Conservation (phyloP, 1,139 yeast species). For the Kurtzmaniella quercitrusa region DNA sequence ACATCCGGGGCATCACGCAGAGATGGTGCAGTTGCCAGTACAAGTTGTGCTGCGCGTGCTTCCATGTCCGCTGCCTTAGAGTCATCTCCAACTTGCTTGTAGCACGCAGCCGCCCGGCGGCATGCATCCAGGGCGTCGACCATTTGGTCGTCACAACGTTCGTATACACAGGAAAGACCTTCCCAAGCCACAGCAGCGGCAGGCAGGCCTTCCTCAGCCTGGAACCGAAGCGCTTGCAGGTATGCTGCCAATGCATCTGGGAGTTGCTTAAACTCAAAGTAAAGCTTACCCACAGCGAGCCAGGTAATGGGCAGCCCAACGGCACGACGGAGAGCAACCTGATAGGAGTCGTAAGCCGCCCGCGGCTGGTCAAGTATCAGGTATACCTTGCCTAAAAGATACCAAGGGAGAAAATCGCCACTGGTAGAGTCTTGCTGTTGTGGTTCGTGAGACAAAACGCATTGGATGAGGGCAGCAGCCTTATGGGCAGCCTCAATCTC, state of each 20-base stretch:
- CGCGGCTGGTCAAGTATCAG: slow-evolving; percentile 43
- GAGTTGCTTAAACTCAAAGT: slow-evolving; percentile 54
- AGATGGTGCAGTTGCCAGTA: slow-evolving; percentile 39
- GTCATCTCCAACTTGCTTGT: slow-evolving; percentile 43
- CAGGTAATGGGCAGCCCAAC: slow-evolving; percentile 56
- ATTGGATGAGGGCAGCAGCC: not conserved
- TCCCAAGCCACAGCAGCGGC: slow-evolving; percentile 64
- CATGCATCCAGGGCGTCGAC: slow-evolving; percentile 62
- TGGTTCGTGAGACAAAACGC: slow-evolving; percentile 1
- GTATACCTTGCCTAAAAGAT: slow-evolving; percentile 53
- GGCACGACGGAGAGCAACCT: slow-evolving; percentile 52
- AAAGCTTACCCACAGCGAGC: slow-evolving; percentile 63
- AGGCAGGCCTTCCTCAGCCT: slow-evolving; percentile 45
- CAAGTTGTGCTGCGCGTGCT: slow-evolving; percentile 38
- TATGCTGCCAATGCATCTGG: slow-evolving; percentile 67
- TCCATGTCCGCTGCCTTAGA: slow-evolving; percentile 39
- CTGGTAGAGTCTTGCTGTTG: slow-evolving; percentile 12
- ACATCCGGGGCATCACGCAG: slow-evolving; percentile 49
- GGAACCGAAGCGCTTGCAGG: slow-evolving; percentile 56
- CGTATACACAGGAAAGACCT: slow-evolving; percentile 61
- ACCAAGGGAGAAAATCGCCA: slow-evolving; percentile 56
- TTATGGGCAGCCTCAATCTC: slow-evolving; percentile 26
- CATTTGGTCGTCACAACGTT: slow-evolving; percentile 56
- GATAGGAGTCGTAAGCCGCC: slow-evolving; percentile 55
- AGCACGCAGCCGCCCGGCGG: slow-evolving; percentile 47